Evolutionary conservation across 768 basidiomycete species (phyloP), one percentile per base, ranked within the genome.

Genomic region (Trametes elegans): DNA sequence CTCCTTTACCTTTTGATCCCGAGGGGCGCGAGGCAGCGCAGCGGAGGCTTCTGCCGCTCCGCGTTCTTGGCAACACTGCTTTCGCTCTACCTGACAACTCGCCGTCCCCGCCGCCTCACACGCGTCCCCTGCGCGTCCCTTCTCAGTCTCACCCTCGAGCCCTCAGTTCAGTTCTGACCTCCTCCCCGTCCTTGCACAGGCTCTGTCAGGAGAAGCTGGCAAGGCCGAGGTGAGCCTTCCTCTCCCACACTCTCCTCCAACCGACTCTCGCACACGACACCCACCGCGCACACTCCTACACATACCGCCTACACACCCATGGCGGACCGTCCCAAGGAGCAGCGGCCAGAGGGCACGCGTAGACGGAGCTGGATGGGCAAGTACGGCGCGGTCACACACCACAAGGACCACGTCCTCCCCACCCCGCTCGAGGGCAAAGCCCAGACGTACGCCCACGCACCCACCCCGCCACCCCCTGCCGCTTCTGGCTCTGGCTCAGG

Each of bases 381-480:
- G 52, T 64, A 65, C 52, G 57, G 59, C 38, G 63, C 59, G 36
- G 61, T 53, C 34, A 39, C 55, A 49, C 50, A 62, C 43, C 68
- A 69, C 41, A 66, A 55, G 41, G 64, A 68, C 16, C 45, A 59
- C 23, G 19, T 46, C 27, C 64, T 72, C 3, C 63, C 61, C 39
- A 53, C 67, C 13, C 68, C 71, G 9, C 62, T 63, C 53, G 71
- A 72, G 56, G 71, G 71, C 47, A 65, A 66, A 26, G 65, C 66
- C 55, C 65, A 68, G 39, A 64, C 66, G 14, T 68, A 69, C 52
- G 61, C 62, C 10, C 57, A 49, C 60, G 60, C 47, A 31, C 62
- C 64, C 28, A 40, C 50, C 55, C 50, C 60, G 35, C 57, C 60
- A n/a, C 54, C 59, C 34, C 51, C 47, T 21, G 44, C 63, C 32